phyloP scores from a whole-genome alignment of 78 protist species.

The Salpingoeca rosetta region DNA sequence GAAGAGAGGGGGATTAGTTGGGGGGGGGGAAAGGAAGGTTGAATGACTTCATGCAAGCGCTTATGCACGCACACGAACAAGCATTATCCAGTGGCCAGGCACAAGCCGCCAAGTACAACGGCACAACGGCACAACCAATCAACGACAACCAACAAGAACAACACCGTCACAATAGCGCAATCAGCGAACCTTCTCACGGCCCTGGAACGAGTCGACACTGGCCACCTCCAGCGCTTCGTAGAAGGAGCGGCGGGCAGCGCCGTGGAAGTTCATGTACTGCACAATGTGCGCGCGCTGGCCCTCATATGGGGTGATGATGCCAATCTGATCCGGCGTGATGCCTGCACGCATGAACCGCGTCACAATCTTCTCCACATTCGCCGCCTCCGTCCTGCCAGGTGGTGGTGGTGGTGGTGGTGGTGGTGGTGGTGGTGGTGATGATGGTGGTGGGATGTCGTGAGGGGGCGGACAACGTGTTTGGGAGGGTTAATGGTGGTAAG shows the following conservation, averaged over 20 bases:
- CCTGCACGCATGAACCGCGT: slow-evolving; percentile 77
- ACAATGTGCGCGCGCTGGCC: slow-evolving; percentile 97
- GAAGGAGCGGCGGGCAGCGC: slow-evolving; percentile 60
- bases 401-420: no score
- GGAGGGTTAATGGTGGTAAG: neutral
- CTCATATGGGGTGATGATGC: slow-evolving; percentile 99
- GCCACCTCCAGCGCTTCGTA: slow-evolving; percentile 88
- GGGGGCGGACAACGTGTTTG: neutral
- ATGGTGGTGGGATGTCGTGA: neutral
- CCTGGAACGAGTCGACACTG: slow-evolving; percentile 97
- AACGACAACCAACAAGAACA: no score
- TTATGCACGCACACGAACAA: no score
- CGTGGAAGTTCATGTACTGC: slow-evolving; percentile 69
- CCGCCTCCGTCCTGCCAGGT: slow-evolving; percentile 97
- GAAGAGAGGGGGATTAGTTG: no score
- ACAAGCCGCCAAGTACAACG: no score
- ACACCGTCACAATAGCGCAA: no score
- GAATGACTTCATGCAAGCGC: no score
- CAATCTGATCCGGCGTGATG: slow-evolving; percentile 86
- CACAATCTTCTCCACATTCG: slow-evolving; percentile 78
- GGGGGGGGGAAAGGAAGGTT: no score
- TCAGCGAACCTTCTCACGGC: slow-evolving; percentile 94
- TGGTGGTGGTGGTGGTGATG: no score
- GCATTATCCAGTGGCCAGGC: no score
- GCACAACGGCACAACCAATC: no score